Base-by-base conservation (phyloP, 306 rosid genomes). In the Herpetospermum pedunculosum region DNA sequence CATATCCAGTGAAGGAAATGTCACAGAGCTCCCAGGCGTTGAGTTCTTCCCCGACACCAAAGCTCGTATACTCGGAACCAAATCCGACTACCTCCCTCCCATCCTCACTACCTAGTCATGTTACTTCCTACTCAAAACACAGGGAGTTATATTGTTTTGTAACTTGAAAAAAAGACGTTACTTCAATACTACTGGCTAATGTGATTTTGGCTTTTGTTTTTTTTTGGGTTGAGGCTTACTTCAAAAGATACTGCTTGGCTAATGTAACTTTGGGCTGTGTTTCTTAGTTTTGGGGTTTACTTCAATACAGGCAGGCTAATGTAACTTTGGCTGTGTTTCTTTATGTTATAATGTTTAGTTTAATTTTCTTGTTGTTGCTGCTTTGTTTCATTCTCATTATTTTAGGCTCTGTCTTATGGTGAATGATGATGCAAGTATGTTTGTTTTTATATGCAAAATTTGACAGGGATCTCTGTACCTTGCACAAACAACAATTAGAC, bases 41-140 rank as follows among this genome's bases (percentile, higher is more conserved):
- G 91, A 85, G 47, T 78, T 52, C 82, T 89, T 89, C 83, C 95
- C 95, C 0, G 95, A 89, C 79, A 89, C 91, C 38, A 85, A 87
- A 76, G 91, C 95, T 28, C 91, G 88, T 13, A 34, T 89, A 75
- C 88, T 89, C 8, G 91, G 89, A 1, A 82, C 47, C 81, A 85
- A 87, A 80, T 83, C 87, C 25, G 91, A 89, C 82, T 86, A 83
- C 84, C 67, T 87, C 72, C 95, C 91, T 21, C 88, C 95, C 14
- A 89, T 89, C 84, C 91, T 89, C 44, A 89, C 95, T 25, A 89
- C 95, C 18, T 87, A 85, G 69, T 78, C 71, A 76, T 75, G 16
- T 81, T 70, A n/a, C n/a, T n/a, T 54, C 77, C 35, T 59, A 40
- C 76, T 69, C 48, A 49, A 16, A 15, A 53, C 76, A 26, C 8